Conservation (phyloP, 192 early-diverging fungal species). For the Coemansia erecta region DNA sequence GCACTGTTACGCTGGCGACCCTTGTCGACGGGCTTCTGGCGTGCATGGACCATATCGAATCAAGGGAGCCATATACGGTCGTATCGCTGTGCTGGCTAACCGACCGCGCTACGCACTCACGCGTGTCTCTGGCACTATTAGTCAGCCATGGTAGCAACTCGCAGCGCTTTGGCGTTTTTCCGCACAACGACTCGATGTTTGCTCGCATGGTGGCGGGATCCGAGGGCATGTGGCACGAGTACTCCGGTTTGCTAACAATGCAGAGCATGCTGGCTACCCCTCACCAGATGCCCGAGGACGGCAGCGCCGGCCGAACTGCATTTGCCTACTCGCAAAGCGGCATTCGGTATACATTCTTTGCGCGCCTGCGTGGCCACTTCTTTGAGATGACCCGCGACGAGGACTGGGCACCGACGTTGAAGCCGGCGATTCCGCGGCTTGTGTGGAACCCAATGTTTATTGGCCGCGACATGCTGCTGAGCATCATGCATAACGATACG, state of each 20-base stretch:
- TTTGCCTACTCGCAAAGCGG: constrained; percentile 45
- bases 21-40: constrained; percentile 22
- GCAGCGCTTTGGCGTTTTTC: constrained; percentile 40
- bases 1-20: constrained; percentile 8
- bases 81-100: constrained; percentile 39
- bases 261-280: constrained; percentile 8
- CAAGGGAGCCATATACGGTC: constrained; percentile 31
- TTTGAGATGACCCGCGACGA: constrained; percentile 47
- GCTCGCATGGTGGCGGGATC: constrained; percentile 21
- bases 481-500: constrained; percentile 16
- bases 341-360: constrained; percentile 40
- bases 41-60: constrained; percentile 22
- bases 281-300: constrained; percentile 5
- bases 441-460: constrained; percentile 17
- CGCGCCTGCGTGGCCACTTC: constrained; percentile 39
- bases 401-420: constrained; percentile 43
- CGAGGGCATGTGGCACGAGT: constrained; percentile 44
- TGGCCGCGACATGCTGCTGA: constrained; percentile 13
- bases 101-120: constrained; percentile 28
- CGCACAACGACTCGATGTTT: constrained; percentile 48
- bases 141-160: constrained; percentile 40
- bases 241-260: constrained; percentile 3
- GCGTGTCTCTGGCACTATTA: constrained; percentile 30
- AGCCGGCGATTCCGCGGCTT: constrained; percentile 22
- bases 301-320: constrained; percentile 11